A percentile compares a stretch with the other conserved stretches of the same genome.
phyloP scores from a whole-genome alignment of 257 asterid genomes.

The Cynanchum wilfordii region DNA sequence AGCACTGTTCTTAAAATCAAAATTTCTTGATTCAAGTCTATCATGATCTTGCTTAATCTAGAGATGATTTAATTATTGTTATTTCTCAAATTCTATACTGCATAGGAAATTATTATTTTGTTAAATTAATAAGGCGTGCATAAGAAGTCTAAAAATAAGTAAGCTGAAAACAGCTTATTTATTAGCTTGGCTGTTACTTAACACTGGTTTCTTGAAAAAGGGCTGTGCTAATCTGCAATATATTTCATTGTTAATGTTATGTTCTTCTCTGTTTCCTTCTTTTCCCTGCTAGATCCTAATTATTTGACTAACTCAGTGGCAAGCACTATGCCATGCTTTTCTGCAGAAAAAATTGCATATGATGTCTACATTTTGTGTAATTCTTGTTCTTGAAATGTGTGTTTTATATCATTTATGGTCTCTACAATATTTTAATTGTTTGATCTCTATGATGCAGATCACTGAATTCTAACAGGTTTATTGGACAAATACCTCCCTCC shows the following conservation, averaged over 20 bases:
- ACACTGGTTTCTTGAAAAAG: neutral
- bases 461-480: conserved; percentile 60
- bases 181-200: neutral
- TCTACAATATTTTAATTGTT: conserved; percentile 10
- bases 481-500: conserved; percentile 66
- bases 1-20: neutral
- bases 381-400: neutral
- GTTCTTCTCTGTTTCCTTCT: neutral
- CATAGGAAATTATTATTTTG: neutral
- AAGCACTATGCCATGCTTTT: neutral
- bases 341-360: neutral
- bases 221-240: neutral
- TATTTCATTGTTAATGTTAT: no score
- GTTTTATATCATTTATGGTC: conserved; percentile 1
- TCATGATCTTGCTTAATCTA: neutral
- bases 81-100: no score
- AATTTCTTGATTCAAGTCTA: neutral
- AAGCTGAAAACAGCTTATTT: neutral
- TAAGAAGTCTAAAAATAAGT: neutral
- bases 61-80: neutral
- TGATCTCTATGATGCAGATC: conserved; percentile 42
- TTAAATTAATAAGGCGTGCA: neutral
- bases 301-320: no score
- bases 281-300: neutral
- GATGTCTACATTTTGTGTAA: neutral